These are phyloP conservation scores for Corynascus novoguineensis DNA, from an alignment of 495 filamentous ascomycete species.

Conservation along the genomic window DNA sequence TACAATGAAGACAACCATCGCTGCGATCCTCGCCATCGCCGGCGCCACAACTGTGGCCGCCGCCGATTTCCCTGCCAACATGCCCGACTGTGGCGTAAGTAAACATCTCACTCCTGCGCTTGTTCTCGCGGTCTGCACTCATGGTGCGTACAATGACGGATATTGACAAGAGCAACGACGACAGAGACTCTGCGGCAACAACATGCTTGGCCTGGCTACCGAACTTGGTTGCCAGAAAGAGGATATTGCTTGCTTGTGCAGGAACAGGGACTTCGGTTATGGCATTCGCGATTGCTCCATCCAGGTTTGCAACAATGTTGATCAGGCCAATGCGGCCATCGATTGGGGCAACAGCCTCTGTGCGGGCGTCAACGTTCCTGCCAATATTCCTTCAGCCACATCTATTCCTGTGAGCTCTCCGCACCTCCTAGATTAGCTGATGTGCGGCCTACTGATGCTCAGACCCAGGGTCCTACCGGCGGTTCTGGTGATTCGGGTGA, in stretches of 20 bases:
- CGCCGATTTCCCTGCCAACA: slow-evolving; percentile 24
- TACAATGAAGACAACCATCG: slow-evolving; percentile 37
- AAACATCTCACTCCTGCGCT: neutral
- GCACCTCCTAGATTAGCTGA: neutral
- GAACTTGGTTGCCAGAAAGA: slow-evolving; percentile 52
- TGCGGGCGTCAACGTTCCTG: slow-evolving; percentile 15
- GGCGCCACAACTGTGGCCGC: slow-evolving; percentile 30
- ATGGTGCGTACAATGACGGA: neutral
- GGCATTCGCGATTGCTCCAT: slow-evolving; percentile 76
- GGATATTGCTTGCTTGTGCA: slow-evolving; percentile 67
- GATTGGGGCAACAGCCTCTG: slow-evolving; percentile 34
- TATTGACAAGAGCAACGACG: slow-evolving; percentile 3
- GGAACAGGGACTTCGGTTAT: slow-evolving; percentile 58
- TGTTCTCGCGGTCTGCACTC: too few relatives aligned
- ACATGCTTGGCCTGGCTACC: slow-evolving; percentile 61
- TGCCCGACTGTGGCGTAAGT: slow-evolving; percentile 42
- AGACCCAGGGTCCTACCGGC: neutral
- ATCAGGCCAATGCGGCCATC: slow-evolving; percentile 29
- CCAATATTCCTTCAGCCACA: slow-evolving; percentile 27
- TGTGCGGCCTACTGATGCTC: neutral
- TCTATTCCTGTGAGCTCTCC: slow-evolving; percentile 12
- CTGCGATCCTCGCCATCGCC: slow-evolving; percentile 28
- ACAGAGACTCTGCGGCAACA: slow-evolving; percentile 64
- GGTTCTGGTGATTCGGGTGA: neutral
- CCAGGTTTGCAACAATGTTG: slow-evolving; percentile 51